Percentiles rank a stretch among this genome's conserved stretches.
Evolutionary conservation across 2,329 filamentous ascomycete species (phyloP).

Genomic region (Botryosphaeria dothidea): DNA sequence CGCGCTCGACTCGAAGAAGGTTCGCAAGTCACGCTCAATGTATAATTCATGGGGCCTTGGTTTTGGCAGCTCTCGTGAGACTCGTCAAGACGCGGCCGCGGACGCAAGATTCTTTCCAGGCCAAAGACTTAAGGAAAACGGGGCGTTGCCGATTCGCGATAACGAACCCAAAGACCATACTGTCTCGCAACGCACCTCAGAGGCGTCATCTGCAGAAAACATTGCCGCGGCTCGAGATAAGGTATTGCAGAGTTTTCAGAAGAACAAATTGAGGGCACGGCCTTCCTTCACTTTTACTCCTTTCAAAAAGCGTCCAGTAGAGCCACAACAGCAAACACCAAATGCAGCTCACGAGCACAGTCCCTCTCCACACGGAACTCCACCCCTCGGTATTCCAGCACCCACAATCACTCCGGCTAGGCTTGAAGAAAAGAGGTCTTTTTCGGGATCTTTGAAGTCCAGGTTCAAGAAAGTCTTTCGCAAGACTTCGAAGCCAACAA

Average conservation of each 20-base stretch:
- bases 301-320: slow-evolving; percentile 46
- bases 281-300: slow-evolving; percentile 47
- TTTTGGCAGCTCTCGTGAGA: neutral
- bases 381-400: neutral
- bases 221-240: slow-evolving; percentile 37
- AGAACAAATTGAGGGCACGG: slow-evolving; percentile 40
- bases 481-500: slow-evolving; percentile 32
- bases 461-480: slow-evolving; percentile 63
- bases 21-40: slow-evolving; percentile 19
- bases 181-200: slow-evolving; percentile 15
- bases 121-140: neutral
- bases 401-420: neutral
- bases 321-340: slow-evolving; percentile 23
- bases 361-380: neutral
- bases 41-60: slow-evolving; percentile 16
- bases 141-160: neutral
- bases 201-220: neutral
- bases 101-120: neutral
- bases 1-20: neutral
- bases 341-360: neutral
- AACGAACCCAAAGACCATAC: neutral
- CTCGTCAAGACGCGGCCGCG: neutral
- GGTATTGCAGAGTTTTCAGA: slow-evolving; percentile 43
- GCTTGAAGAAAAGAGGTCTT: slow-evolving; percentile 54
- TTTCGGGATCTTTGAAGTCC: slow-evolving; percentile 62